Evolutionary conservation across 306 rosid genomes (phyloP), one percentile per base, ranked within the genome.

Genomic region (Corylus americana): DNA sequence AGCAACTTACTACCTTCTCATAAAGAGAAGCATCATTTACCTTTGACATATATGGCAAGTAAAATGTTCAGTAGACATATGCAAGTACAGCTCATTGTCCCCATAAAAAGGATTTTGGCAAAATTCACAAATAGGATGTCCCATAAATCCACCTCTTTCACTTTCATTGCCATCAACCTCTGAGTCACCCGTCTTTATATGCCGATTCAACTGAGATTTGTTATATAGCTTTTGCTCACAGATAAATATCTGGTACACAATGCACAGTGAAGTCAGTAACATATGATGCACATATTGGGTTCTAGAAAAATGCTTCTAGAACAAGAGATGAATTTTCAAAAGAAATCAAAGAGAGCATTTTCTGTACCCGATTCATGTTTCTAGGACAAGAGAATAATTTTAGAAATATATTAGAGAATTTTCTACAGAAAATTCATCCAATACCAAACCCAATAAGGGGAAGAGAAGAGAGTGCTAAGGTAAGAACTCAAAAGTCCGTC

Each of bases 1-100:
- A 48, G 62, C 45, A 71, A 71, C 2, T 25, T 70, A 48, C 37
- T 20, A 1, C 51, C 3, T 8, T 16, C 11, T 8, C 48, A 27
- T 17, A 22, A 74, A 35, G 12, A 20, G 42, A 47, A 3, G 10
- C 2, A 57, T 58, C 25, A 9, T 39, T 49, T 66, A 89, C 92
- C 92, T 80, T 79, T 84, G 88, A 78, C 92, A 89, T 57, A 89
- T 76, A 81, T 89, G 92, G 79, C 90, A 89, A 17, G 88, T 86
- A 73, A 53, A 89, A 81, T 89, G 92, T 54, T 89, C 92, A 3
- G 90, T 89, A 57, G 87, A 77, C 92, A 86, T 89, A 72, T 89
- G 92, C 25, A 81, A 59, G 85, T 89, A 89, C 35, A 86, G 80
- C 73, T 89, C 92, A 74, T 89, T 89, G 70, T 89, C 90, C 31